Evolutionary conservation across 768 basidiomycete genomes (phyloP), one percentile per base, ranked within the genome.

Genomic region (Naganishia vaughanmartiniae): DNA sequence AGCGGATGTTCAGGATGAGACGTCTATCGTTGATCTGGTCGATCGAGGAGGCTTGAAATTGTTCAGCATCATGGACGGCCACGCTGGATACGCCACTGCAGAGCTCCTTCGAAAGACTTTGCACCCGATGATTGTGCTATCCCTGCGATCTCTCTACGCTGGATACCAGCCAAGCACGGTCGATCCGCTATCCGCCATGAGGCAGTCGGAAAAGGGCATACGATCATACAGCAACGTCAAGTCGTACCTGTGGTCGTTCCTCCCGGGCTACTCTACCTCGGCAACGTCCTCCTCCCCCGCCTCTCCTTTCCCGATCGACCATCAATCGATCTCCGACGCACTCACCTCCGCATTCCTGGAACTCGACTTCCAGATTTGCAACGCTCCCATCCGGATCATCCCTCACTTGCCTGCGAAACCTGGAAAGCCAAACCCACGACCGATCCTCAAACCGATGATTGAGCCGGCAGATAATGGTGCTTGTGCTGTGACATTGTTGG

Each of bases 391-490:
- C 21, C 87, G 86, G 48, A 81, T 92, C 36, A 85, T 93, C 34
- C 31, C 39, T 4, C 54, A 69, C 19, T 26, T 72, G 19, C 73
- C 73, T 17, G 42, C 54, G 21, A 55, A 70, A 67, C 57, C 57
- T n/a, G 66, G 65, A 9, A 65, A 56, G 48, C 56, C 65, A 7
- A 26, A 56, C 46, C 36, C 70, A 24, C 51, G 58, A 11, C 55
- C 67, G 65, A 73, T 60, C 73, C 88, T 88, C 9, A 76, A 89
- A 48, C 83, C 88, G 4, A 83, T 87, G n/a, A 87, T 96, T 84
- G 85, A 87, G 39, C 91, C 94, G 0, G 94, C 93, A 4, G 82
- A 95, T 60, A 89, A 78, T 86, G 95, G 95, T 4, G 93, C 92
- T 70, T 98, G 95, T 80, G 93, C 95, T 0, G 83, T 99, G 67